These are phyloP conservation scores for Capronia americana DNA, from an alignment of 2,329 filamentous ascomycete species.

Conservation along the genomic window DNA sequence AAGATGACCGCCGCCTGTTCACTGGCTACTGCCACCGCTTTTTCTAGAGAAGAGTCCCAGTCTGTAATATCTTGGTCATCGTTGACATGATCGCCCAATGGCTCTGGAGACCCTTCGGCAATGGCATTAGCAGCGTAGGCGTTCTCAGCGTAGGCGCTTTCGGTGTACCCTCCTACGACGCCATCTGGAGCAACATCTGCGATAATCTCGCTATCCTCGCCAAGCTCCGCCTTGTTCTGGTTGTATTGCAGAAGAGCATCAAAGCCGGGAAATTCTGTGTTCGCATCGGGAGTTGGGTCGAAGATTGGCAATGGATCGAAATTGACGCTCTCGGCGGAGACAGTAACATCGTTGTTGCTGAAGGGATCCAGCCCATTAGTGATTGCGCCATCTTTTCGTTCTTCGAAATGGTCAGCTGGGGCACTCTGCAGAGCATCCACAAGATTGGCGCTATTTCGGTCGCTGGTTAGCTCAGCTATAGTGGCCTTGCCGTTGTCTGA, in stretches of 20 bases:
- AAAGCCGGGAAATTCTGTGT: conserved; percentile 13
- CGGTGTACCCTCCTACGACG: background rate
- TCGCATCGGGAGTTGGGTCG: background rate
- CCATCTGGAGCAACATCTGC: background rate
- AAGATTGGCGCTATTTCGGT: background rate
- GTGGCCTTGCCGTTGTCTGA: background rate
- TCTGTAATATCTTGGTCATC: conserved; percentile 19
- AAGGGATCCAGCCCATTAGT: background rate
- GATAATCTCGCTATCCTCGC: background rate
- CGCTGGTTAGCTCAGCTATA: background rate
- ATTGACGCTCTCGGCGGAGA: background rate
- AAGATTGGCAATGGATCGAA: background rate
- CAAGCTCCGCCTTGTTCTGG: conserved; percentile 16
- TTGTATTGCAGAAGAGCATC: conserved; percentile 25
- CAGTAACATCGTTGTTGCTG: background rate
- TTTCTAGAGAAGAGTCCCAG: conserved; percentile 23
- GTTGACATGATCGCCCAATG: background rate
- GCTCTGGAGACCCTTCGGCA: background rate
- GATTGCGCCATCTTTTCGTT: background rate
- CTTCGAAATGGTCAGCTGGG: background rate
- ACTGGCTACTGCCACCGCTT: conserved; percentile 6
- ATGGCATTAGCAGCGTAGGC: background rate
- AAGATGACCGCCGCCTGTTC: conserved; percentile 18
- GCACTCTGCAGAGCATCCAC: background rate
- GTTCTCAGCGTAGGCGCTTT: background rate